A percentile compares a stretch with the other conserved stretches of the same genome.
phyloP scores from a whole-genome alignment of 2,329 filamentous ascomycete genomes.

The Sporothrix mexicana region DNA sequence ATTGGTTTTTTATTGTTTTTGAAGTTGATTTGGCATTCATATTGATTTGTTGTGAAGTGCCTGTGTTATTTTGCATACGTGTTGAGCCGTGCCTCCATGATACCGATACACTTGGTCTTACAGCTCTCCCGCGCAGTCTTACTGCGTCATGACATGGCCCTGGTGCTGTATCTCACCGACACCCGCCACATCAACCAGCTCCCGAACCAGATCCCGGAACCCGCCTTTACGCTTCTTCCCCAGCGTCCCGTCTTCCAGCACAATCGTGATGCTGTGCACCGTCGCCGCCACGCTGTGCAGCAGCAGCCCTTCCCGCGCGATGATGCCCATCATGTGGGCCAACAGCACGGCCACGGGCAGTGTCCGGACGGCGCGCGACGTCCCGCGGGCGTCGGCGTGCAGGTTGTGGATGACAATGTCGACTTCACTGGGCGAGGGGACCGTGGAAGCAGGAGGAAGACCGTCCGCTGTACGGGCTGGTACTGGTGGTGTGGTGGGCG shows the following conservation, averaged over 20 bases:
- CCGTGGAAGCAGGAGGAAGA: not conserved
- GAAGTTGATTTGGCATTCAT: not conserved
- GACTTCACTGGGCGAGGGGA: not conserved
- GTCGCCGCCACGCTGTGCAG: constrained; percentile 32
- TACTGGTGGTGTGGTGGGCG: not conserved
- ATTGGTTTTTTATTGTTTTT: not conserved
- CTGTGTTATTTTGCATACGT: too few species aligned
- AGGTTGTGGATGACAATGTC: constrained; percentile 34
- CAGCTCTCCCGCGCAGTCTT: not conserved
- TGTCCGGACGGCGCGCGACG: constrained; percentile 20
- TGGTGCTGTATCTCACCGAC: not conserved
- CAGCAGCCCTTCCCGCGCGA: not conserved
- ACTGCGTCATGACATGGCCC: not conserved
- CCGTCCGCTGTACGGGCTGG: not conserved
- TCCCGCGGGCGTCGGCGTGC: constrained; percentile 26
- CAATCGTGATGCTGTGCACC: constrained; percentile 31
- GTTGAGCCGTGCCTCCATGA: too few species aligned
- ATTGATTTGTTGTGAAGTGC: not conserved
- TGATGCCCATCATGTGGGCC: constrained; percentile 27
- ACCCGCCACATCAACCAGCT: constrained; percentile 6
- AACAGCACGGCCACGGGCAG: constrained; percentile 28
- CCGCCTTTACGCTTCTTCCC: not conserved
- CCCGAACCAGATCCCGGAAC: not conserved
- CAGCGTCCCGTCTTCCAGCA: constrained; percentile 24
- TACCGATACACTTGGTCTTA: too few species aligned